Evolutionary conservation across 2,329 filamentous ascomycete genomes (phyloP), one percentile per base, ranked within the genome.

Genomic region (Botryotinia calthae): DNA sequence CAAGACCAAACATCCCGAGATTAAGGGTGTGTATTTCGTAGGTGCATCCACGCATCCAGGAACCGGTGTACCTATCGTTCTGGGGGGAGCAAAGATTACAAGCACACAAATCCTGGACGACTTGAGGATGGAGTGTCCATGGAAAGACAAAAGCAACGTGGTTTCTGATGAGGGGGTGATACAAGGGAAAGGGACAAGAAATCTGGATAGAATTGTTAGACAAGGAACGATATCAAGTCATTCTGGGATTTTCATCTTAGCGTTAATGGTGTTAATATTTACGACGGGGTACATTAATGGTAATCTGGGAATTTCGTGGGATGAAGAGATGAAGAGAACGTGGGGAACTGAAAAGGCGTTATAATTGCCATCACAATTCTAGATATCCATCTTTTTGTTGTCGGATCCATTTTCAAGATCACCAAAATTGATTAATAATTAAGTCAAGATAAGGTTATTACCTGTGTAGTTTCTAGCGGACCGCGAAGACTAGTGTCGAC

Each of bases 21-120:
- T 90, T 46, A 77, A 82, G 7, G 84, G 83, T 8, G 81, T 90
- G 37, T 93, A 93, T 79, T 93, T 94, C 78, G 92, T 93, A 0
- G 91, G 91, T 48, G 91, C 91, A 1, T 91, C 88, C 78, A 92
- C 91, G 31, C 91, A 94, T 82, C 91, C 92, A 0, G 92, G 92
- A 1, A 93, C 91, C 0, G 91, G 91, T 0, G 91, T 94, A 31
- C 92, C 92, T 4, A 92, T 94, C 72, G 89, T 90, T 40, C 82
- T 93, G 16, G 91, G 91, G 0, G 91, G 91, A 0, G 88, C 89
- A 14, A 91, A 89, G 80, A 85, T 93, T 71, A 87, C 87, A 0
- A 83, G 82, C 14, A 86, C 86, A 77, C 85, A 89, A 80, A 83
- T 89, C 8, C 76, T 87, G 20, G 79, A 80, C 9, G 79, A 80